Evolutionary conservation across 2,329 filamentous ascomycete genomes (phyloP), one percentile per base, ranked within the genome.

Genomic region (Huntiella decipiens): DNA sequence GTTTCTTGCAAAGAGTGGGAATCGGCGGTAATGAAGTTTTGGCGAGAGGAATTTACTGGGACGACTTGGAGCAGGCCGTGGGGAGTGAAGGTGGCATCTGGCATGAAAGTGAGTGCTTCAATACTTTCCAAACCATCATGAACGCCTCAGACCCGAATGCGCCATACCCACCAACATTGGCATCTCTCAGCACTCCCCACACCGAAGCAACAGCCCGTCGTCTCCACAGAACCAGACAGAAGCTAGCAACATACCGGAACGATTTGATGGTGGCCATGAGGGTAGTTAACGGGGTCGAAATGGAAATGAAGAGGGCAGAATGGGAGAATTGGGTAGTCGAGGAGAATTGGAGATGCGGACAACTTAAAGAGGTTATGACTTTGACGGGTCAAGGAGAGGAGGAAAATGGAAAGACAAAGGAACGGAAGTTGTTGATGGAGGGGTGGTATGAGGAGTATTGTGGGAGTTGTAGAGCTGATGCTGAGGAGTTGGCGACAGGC

Each of bases 301-400:
- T 73, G 49, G 86, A 95, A 60, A 79, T 94, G 59, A 62, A 96
- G 45, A 73, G 77, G 55, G 80, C 81, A 0, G 88, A 95, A 60
- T 98, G 86, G 79, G 87, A 94, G 63, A 82, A 83, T 52, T 98
- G 88, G 87, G 70, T 96, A 28, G 62, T 73, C 3, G 79, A 83
- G 53, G 91, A 98, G 63, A 79, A 77, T 52, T 61, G 68, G 32
- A 73, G 82, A 42, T 98, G 91, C 59, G 74, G 74, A 47, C 73
- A 80, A 56, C 65, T 74, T 4, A 19, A 56, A 8, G 22, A 45
- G 32, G 33, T 39, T 7, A 33, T 50, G 10, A 38, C 42, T 12
- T 34, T 43, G 15, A 8, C 38, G 7, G 12, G 12, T 2, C 6
- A 15, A 13, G 34, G 34, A 36, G 31, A 16, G 0, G 40, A 16